A percentile compares a stretch with the other conserved stretches of the same genome.
phyloP scores from a whole-genome alignment of 2,329 filamentous ascomycete species.

The Cladosporium phlei region DNA sequence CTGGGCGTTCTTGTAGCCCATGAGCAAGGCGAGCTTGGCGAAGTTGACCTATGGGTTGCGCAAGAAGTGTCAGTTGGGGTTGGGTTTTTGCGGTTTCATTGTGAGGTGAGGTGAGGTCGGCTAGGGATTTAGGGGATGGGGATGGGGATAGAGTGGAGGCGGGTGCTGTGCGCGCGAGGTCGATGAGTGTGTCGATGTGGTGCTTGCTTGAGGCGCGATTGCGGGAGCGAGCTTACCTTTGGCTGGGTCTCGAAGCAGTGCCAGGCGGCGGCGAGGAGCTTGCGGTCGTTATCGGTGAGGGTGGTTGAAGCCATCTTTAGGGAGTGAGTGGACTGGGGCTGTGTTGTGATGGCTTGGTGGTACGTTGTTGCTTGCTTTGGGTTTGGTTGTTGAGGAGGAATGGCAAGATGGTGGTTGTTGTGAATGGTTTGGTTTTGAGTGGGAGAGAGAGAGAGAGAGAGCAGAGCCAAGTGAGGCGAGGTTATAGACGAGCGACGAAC shows the following conservation, averaged over 20 bases:
- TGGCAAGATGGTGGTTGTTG: background rate
- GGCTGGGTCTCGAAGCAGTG: constrained; percentile 9
- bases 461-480: background rate
- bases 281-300: constrained; percentile 10
- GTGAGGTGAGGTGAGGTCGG: too few relatives aligned
- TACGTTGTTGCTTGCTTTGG: background rate
- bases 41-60: constrained; percentile 17
- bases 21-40: constrained; percentile 19
- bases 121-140: too few relatives aligned
- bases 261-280: constrained; percentile 7
- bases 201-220: too few relatives aligned
- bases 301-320: background rate
- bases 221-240: too few relatives aligned
- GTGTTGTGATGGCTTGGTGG: background rate
- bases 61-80: background rate
- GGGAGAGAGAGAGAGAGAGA: background rate
- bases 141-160: too few relatives aligned
- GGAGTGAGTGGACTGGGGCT: background rate
- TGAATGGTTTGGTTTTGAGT: background rate
- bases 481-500: background rate
- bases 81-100: too few relatives aligned
- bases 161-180: too few relatives aligned
- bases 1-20: constrained; percentile 19
- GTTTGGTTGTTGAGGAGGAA: background rate
- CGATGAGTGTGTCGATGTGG: too few relatives aligned